These are phyloP conservation scores for Ascochyta fabae DNA, from an alignment of 2,329 filamentous ascomycete genomes.

Conservation along the genomic window DNA sequence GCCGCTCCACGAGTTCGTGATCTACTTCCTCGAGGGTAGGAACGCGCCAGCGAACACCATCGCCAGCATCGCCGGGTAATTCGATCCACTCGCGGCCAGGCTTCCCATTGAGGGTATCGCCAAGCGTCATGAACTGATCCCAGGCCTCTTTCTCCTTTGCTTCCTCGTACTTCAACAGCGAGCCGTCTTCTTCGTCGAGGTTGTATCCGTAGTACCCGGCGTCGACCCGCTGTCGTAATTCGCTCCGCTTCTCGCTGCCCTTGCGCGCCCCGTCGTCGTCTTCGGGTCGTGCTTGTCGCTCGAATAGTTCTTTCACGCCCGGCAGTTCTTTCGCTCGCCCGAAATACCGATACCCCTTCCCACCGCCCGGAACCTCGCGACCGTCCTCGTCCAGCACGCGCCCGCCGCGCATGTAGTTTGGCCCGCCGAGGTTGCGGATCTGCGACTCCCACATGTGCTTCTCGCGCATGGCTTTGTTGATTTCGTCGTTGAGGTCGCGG, in stretches of 20 bases:
- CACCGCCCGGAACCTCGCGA: slow-evolving; percentile 66
- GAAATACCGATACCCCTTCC: slow-evolving; percentile 87
- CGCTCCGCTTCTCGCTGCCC: slow-evolving; percentile 70
- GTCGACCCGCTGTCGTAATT: slow-evolving; percentile 79
- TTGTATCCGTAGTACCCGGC: slow-evolving; percentile 97
- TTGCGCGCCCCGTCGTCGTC: slow-evolving; percentile 63
- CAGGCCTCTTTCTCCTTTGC: slow-evolving; percentile 83
- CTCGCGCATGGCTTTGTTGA: slow-evolving; percentile 98
- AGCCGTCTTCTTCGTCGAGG: slow-evolving; percentile 87
- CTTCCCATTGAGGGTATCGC: slow-evolving; percentile 52
- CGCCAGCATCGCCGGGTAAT: slow-evolving; percentile 84
- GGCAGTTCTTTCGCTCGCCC: slow-evolving; percentile 88
- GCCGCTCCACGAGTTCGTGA: slow-evolving; percentile 85
- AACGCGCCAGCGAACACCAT: slow-evolving; percentile 81
- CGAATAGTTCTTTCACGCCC: slow-evolving; percentile 85
- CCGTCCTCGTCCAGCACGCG: slow-evolving; percentile 63
- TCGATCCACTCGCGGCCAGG: slow-evolving; percentile 69
- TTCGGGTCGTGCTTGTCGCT: slow-evolving; percentile 42
- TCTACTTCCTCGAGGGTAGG: slow-evolving; percentile 93
- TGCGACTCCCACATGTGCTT: slow-evolving; percentile 99
- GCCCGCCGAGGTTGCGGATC: slow-evolving; percentile 92
- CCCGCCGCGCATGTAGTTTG: slow-evolving; percentile 88
- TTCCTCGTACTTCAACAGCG: slow-evolving; percentile 78
- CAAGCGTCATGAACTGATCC: slow-evolving; percentile 68
- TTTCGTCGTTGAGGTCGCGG: slow-evolving; percentile 97